phyloP scores from a whole-genome alignment of 805 yeast genomes.

The Spencermartinsiella europaea region DNA sequence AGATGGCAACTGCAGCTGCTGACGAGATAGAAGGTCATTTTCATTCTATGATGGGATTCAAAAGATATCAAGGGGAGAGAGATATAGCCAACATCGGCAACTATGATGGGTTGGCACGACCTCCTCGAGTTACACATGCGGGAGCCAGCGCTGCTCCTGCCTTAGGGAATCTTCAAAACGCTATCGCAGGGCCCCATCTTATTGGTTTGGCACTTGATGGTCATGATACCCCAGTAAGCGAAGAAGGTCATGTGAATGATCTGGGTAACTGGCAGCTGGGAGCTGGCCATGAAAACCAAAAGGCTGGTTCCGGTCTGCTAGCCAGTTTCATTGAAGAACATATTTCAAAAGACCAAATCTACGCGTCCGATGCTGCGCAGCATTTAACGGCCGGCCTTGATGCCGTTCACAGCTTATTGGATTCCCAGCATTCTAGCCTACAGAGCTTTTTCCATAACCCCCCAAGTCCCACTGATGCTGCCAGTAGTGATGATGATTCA shows the following conservation, averaged over 20 bases:
- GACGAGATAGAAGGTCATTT: background rate
- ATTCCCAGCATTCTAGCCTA: constrained; percentile 2
- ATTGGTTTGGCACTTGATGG: no score
- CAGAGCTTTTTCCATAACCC: background rate
- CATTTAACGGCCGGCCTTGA: background rate
- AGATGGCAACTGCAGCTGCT: background rate
- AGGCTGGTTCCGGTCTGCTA: no score
- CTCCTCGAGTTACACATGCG: background rate
- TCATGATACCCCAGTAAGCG: no score
- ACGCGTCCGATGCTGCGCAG: background rate
- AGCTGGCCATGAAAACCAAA: background rate
- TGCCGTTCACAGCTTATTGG: background rate
- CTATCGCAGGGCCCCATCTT: no score
- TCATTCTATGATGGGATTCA: no score
- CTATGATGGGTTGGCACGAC: background rate
- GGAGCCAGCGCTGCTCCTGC: no score
- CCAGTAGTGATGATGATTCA: background rate
- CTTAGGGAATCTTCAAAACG: no score
- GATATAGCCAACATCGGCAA: background rate
- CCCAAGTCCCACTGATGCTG: background rate
- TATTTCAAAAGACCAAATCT: background rate
- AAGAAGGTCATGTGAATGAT: background rate
- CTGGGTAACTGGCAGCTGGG: no score
- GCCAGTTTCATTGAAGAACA: no score
- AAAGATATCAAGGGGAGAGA: no score